These are phyloP conservation scores for Voacanga thouarsii DNA, from an alignment of 257 asterid genomes.

Conservation along the genomic window DNA sequence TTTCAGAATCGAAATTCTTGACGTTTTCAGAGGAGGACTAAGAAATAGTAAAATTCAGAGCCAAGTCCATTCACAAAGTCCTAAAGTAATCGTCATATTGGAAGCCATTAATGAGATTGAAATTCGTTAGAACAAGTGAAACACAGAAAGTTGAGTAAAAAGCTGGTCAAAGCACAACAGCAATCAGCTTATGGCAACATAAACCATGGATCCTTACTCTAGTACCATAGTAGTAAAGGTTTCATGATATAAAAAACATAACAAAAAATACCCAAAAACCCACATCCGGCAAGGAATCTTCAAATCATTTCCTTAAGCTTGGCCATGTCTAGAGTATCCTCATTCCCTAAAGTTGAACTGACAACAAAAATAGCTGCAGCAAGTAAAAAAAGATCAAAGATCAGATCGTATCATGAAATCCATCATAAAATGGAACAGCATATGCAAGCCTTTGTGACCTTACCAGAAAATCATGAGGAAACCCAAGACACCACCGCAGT, in stretches of 20 bases:
- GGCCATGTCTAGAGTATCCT: not conserved
- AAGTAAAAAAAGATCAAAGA: not conserved
- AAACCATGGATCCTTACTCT: too few species aligned
- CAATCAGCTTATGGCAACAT: not conserved
- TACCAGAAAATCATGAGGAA: not conserved
- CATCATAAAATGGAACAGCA: not conserved
- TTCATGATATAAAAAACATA: not conserved
- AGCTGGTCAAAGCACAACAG: too few species aligned
- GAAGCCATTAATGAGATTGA: too few species aligned
- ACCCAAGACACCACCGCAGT: not conserved
- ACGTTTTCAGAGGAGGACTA: too few species aligned
- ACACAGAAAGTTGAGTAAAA: too few species aligned
- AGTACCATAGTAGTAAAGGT: not conserved
- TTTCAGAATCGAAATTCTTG: too few species aligned
- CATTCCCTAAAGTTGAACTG: not conserved
- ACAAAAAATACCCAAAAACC: not conserved
- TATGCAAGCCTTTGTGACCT: not conserved
- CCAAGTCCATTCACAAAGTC: too few species aligned
- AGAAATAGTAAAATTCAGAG: too few species aligned
- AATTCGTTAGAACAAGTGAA: too few species aligned
- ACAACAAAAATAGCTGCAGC: not conserved
- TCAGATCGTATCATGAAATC: not conserved
- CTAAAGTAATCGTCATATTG: too few species aligned
- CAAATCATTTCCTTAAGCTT: not conserved
- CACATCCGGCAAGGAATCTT: not conserved